Percentiles rank a stretch among this genome's conserved stretches.
These are phyloP conservation scores for Fusarium papillatum DNA, from an alignment of 2,329 filamentous ascomycete species.

Conservation along the genomic window DNA sequence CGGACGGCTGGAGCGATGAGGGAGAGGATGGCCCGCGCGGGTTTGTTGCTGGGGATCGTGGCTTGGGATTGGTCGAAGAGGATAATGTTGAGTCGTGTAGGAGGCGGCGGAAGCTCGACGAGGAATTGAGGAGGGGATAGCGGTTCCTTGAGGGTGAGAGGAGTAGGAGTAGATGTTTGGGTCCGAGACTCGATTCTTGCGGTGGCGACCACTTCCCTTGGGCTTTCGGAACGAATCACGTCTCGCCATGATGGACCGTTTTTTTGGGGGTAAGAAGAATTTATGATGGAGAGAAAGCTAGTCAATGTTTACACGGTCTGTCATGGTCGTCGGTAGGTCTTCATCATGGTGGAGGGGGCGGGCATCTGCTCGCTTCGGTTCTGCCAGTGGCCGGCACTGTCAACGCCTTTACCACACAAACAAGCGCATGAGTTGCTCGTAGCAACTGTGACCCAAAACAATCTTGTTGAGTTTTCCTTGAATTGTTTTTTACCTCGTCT, in stretches of 20 bases:
- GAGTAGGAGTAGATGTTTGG: background rate
- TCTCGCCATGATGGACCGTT: background rate
- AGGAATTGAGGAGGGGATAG: background rate
- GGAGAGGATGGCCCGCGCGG: background rate
- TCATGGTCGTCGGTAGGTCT: background rate
- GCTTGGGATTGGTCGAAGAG: background rate
- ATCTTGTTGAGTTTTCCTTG: background rate
- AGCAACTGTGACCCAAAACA: background rate
- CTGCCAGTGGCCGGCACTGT: constrained; percentile 1
- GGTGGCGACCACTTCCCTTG: background rate
- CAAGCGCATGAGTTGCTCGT: constrained; percentile 8
- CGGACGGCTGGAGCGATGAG: background rate
- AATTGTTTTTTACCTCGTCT: background rate
- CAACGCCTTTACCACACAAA: background rate
- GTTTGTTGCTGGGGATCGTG: background rate
- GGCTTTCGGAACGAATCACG: background rate
- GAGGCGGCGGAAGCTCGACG: background rate
- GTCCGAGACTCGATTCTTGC: background rate
- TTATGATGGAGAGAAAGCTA: background rate
- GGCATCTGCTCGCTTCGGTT: background rate
- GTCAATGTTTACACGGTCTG: background rate
- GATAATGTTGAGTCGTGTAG: background rate
- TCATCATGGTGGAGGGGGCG: background rate
- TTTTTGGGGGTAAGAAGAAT: background rate
- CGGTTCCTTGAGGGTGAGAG: background rate